Evolutionary conservation across 768 basidiomycete species (phyloP), one percentile per base, ranked within the genome.

Genomic region (Amylocystis lapponica): DNA sequence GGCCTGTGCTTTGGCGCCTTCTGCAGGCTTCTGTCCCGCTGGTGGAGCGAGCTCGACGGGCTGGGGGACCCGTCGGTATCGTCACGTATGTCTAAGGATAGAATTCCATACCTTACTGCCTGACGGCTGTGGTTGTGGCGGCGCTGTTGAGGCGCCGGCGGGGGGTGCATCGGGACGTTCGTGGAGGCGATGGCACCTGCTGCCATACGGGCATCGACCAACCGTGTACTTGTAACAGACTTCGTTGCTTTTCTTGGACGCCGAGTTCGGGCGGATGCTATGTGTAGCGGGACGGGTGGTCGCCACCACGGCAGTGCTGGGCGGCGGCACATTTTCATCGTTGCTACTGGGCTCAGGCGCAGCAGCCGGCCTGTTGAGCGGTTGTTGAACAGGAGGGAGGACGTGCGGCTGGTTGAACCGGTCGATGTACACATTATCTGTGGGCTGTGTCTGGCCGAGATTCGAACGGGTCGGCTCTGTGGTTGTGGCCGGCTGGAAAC

Each of bases 201-300:
- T 19, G n/a, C 43, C 47, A 17, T 7, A 36, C 8, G 16, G 17
- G 38, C 53, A 55, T 10, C 16, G 11, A n/a, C 50, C 50, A 1
- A 13, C 10, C 13, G 39, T 11, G 32, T 36, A 46, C 19, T 47
- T 35, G 1, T 31, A 21, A 22, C 53, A 55, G 3, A 51, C 36
- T 26, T 39, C 37, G 16, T 34, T 34, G 33, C 14, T 12, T 34
- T 17, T 34, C 33, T 34, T 7, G n/a, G n/a, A n/a, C 32, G 32
- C 32, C 19, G 14, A 13, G 32, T 33, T 7, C 13, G 20, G 12
- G 3, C 8, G 14, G 5, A 26, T 26, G 22, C 27, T 8, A 13
- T 23, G 17, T 13, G 27, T 14, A 11, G 14, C 13, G 8, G 22
- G n/a, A 16, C 12, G 22, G n/a, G n/a, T 23, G 25, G 13, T 39